These are phyloP conservation scores for Erythrobasidium yunnanense DNA, from an alignment of 768 basidiomycete genomes.

Conservation along the genomic window DNA sequence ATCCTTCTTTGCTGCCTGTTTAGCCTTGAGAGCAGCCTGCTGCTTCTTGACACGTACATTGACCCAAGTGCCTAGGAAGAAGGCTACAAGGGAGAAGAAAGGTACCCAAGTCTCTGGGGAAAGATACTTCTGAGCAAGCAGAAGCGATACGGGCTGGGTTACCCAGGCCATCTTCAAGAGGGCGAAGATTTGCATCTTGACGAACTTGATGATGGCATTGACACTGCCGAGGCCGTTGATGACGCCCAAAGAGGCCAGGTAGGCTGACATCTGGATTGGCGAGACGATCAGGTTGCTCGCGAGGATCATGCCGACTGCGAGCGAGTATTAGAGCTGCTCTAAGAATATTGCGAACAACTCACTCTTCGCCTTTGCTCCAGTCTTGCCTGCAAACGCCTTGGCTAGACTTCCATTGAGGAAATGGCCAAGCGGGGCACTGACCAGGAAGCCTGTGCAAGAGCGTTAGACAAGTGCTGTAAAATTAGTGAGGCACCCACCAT, in stretches of 20 bases:
- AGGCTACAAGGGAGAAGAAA: slow-evolving; percentile 70
- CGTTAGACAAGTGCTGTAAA: not conserved
- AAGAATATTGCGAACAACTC: slow-evolving; percentile 34
- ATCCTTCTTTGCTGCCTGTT: slow-evolving; percentile 17
- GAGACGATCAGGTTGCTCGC: slow-evolving; percentile 66
- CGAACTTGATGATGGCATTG: slow-evolving; percentile 48
- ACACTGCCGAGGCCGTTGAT: slow-evolving; percentile 66
- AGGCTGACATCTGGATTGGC: slow-evolving; percentile 63
- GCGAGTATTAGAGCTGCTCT: not conserved
- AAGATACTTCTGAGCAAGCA: slow-evolving; percentile 23
- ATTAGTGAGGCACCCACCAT: slow-evolving; percentile 43
- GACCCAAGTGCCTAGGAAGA: slow-evolving; percentile 46
- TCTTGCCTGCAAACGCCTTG: slow-evolving; percentile 64
- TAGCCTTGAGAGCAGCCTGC: slow-evolving; percentile 22
- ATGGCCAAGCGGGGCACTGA: slow-evolving; percentile 73
- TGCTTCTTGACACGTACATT: slow-evolving; percentile 14
- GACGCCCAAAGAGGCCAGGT: slow-evolving; percentile 65
- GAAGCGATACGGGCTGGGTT: slow-evolving; percentile 12
- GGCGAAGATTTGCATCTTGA: slow-evolving; percentile 1
- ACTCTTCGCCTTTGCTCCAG: slow-evolving; percentile 53
- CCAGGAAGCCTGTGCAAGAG: slow-evolving; percentile 48
- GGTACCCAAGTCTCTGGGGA: slow-evolving; percentile 64
- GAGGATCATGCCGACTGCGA: slow-evolving; percentile 50
- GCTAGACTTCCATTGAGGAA: slow-evolving; percentile 61
- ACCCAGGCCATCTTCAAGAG: slow-evolving; percentile 50